phyloP scores from a whole-genome alignment of 2,329 filamentous ascomycete species.

The Fusarium veterinarium region DNA sequence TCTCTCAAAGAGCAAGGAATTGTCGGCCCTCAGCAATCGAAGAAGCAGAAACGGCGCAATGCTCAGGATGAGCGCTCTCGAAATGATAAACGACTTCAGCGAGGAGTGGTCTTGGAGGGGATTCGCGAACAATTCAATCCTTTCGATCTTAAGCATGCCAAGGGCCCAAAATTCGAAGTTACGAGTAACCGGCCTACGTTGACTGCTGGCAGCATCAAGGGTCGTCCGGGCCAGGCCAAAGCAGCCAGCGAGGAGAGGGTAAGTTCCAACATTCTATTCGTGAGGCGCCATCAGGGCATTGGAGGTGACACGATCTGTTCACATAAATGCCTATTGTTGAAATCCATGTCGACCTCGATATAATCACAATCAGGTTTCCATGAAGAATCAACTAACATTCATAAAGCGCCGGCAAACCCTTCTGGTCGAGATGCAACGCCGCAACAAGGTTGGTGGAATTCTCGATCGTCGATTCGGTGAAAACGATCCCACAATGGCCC shows the following conservation, averaged over 20 bases:
- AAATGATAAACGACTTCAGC: slow-evolving; percentile 78
- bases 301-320: neutral
- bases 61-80: slow-evolving; percentile 73
- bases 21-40: slow-evolving; percentile 90
- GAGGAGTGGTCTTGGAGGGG: slow-evolving; percentile 79
- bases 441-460: slow-evolving; percentile 92
- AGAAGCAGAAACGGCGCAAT: slow-evolving; percentile 88
- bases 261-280: slow-evolving; percentile 43
- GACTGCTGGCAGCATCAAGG: slow-evolving; percentile 70
- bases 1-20: slow-evolving; percentile 91
- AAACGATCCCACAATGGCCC: slow-evolving; percentile 91
- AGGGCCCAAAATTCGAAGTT: slow-evolving; percentile 86
- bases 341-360: neutral
- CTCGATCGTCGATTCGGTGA: slow-evolving; percentile 95
- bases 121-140: slow-evolving; percentile 98
- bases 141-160: slow-evolving; percentile 89
- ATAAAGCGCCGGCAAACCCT: slow-evolving; percentile 80
- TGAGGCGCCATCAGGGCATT: neutral
- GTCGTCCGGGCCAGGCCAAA: slow-evolving; percentile 85
- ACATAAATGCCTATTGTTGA: neutral
- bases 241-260: slow-evolving; percentile 88
- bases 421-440: slow-evolving; percentile 87
- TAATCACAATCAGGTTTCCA: neutral
- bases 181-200: slow-evolving; percentile 73
- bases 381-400: slow-evolving; percentile 20